Conservation (phyloP, 2,329 filamentous ascomycete genomes). For the Fusarium brevicatenulatum region DNA sequence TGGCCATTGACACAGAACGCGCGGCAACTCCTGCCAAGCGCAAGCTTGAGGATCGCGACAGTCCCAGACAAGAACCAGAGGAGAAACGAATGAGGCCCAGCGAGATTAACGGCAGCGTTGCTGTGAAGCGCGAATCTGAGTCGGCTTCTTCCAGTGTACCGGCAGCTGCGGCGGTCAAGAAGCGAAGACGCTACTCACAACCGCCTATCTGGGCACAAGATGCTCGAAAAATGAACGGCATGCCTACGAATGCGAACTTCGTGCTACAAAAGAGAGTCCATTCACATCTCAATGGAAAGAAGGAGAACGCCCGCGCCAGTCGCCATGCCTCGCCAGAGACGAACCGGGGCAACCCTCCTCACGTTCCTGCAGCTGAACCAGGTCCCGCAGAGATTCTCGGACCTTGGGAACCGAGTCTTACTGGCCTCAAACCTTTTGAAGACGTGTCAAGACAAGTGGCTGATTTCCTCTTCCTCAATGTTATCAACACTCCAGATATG, state of each 20-base stretch:
- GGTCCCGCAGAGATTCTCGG: slow-evolving; percentile 56
- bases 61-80: slow-evolving; percentile 62
- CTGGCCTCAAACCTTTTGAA: slow-evolving; percentile 75
- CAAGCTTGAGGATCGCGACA: slow-evolving; percentile 53
- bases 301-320: slow-evolving; percentile 54
- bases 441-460: slow-evolving; percentile 80
- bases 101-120: slow-evolving; percentile 56
- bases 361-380: slow-evolving; percentile 42
- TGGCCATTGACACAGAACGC: slow-evolving; percentile 46
- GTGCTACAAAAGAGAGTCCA: slow-evolving; percentile 44
- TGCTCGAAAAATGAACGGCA: slow-evolving; percentile 48
- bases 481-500: slow-evolving; percentile 74
- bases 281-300: slow-evolving; percentile 52
- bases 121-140: slow-evolving; percentile 40
- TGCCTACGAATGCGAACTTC: slow-evolving; percentile 49
- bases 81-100: slow-evolving; percentile 61
- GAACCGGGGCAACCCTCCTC: slow-evolving; percentile 35
- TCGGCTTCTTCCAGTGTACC: slow-evolving; percentile 47
- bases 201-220: slow-evolving; percentile 62
- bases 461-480: slow-evolving; percentile 80
- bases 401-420: slow-evolving; percentile 74
- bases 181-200: slow-evolving; percentile 50
- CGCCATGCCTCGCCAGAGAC: slow-evolving; percentile 48
- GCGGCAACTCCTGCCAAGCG: slow-evolving; percentile 53
- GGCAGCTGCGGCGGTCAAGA: slow-evolving; percentile 52